These are phyloP conservation scores for Porcisia hertigi DNA, from an alignment of 208 protist species.

Conservation along the genomic window DNA sequence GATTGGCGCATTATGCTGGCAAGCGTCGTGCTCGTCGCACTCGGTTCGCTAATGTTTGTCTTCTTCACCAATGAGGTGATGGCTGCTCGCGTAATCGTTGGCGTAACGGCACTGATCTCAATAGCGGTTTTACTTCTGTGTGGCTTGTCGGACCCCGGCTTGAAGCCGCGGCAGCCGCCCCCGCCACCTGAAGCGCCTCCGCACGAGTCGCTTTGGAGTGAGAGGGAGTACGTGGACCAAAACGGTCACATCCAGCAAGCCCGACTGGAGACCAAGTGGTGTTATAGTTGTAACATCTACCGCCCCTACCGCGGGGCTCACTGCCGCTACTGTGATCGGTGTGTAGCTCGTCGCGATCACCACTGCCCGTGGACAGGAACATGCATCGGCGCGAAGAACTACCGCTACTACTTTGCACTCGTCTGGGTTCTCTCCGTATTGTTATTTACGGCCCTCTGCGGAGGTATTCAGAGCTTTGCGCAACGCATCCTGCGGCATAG, in stretches of 20 bases:
- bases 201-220: slow-evolving; percentile 40
- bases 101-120: slow-evolving; percentile 27
- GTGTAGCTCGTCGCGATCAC: slow-evolving; percentile 88
- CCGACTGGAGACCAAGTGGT: slow-evolving; percentile 72
- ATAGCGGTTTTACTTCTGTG: slow-evolving; percentile 41
- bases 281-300: slow-evolving; percentile 83
- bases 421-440: slow-evolving; percentile 58
- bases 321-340: slow-evolving; percentile 89
- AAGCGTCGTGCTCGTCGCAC: slow-evolving; percentile 41
- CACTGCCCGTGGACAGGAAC: slow-evolving; percentile 93
- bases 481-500: slow-evolving; percentile 16
- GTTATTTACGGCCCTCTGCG: slow-evolving; percentile 45
- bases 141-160: slow-evolving; percentile 60
- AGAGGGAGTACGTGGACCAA: slow-evolving; percentile 31
- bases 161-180: slow-evolving; percentile 40
- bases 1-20: slow-evolving; percentile 55
- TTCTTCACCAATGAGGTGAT: slow-evolving; percentile 39
- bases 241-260: slow-evolving; percentile 28
- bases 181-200: slow-evolving; percentile 36
- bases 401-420: slow-evolving; percentile 71
- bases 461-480: slow-evolving; percentile 53
- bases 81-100: slow-evolving; percentile 46
- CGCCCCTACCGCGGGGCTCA: slow-evolving; percentile 81
- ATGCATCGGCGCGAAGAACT: slow-evolving; percentile 89
- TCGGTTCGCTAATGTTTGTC: slow-evolving; percentile 52